Base-by-base conservation (phyloP, 371 early-diverging fungal species). In the Choanephora cucurbitarum region DNA sequence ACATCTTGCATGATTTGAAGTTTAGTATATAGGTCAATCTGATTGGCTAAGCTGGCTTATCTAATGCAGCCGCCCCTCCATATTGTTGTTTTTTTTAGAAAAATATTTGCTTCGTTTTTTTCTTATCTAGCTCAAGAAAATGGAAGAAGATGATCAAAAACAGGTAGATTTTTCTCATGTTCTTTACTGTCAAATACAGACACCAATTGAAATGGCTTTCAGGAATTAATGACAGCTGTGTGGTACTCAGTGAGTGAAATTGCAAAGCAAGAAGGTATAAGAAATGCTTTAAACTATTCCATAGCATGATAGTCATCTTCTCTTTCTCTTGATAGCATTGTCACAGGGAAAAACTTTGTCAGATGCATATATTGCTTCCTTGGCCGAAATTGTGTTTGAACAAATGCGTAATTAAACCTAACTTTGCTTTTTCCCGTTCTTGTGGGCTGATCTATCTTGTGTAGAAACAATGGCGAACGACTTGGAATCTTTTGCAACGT, bases 401-500 rank as follows among this genome's bases (percentile, higher is more conserved):
- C 60, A 64, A 48, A 64, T 64, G 37, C 40, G 65, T 64, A 64
- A 50, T 17, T 9, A 15, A 13, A 9, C 22, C 1, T 18, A 15
- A 32, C 17, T 8, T 13, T 9, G 1, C 3, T 13, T 54, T 21
- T 43, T 14, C 15, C 24, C 19, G 15, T 41, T 39, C 15, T 33
- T 7, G 17, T 37, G 14, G 37, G 28, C 28, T 28, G 28, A 28
- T 28, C 28, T 37, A 37, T 5, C 19, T 23, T 28, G 21, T 43
- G 22, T 57, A 65, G 64, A 45, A 45, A 49, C 40, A 1, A 60
- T 65, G 66, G 66, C 60, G n/a, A 48, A 18, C 9, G 66, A 65
- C 44, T 40, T 65, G 13, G 66, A 65, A 17, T 52, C 66, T 32
- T 65, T 65, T 57, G 60, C 66, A 52, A 57, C 15, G 66, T 65